Percentiles rank a stretch among this genome's conserved stretches.
phyloP scores from a whole-genome alignment of 345 rosid species.

The Anacardium occidentale region DNA sequence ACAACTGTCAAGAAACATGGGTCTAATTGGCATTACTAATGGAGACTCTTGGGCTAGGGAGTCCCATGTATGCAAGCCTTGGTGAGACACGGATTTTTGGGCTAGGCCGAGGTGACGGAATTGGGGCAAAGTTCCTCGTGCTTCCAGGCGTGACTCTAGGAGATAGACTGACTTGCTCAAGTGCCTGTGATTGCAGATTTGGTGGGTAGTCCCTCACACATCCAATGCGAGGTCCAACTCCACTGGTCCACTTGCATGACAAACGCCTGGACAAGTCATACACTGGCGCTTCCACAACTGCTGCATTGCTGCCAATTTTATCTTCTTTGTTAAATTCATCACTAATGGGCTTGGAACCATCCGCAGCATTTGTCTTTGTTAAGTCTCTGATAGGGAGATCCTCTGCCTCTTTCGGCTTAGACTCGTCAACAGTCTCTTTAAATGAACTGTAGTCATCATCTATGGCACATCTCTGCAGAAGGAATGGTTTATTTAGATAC shows the following conservation, averaged over 20 bases:
- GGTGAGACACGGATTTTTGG: slow-evolving; percentile 44
- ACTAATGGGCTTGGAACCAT: not conserved
- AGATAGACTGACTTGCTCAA: slow-evolving; percentile 62
- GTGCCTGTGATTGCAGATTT: slow-evolving; percentile 54
- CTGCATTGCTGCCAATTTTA: slow-evolving; percentile 18
- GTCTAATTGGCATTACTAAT: not conserved
- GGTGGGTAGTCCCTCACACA: slow-evolving; percentile 73
- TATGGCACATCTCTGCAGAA: slow-evolving; percentile 47
- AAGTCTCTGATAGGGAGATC: slow-evolving; percentile 1
- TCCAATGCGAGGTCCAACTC: slow-evolving; percentile 68
- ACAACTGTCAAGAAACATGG: not conserved
- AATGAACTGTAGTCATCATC: slow-evolving; percentile 49
- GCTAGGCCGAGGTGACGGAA: slow-evolving; percentile 52
- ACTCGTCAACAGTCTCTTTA: slow-evolving; percentile 25
- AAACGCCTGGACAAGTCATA: slow-evolving; percentile 43
- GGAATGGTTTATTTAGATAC: not conserved
- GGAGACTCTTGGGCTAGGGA: slow-evolving; percentile 42
- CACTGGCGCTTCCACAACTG: slow-evolving; percentile 31
- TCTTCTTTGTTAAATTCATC: not conserved
- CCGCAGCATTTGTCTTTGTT: slow-evolving; percentile 1
- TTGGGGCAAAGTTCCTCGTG: slow-evolving; percentile 24
- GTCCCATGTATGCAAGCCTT: slow-evolving; percentile 54
- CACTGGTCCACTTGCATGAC: slow-evolving; percentile 74
- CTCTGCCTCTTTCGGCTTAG: slow-evolving; percentile 16
- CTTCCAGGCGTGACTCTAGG: slow-evolving; percentile 41